Base-by-base conservation (phyloP, 768 basidiomycete species). In the Russula virescens region DNA sequence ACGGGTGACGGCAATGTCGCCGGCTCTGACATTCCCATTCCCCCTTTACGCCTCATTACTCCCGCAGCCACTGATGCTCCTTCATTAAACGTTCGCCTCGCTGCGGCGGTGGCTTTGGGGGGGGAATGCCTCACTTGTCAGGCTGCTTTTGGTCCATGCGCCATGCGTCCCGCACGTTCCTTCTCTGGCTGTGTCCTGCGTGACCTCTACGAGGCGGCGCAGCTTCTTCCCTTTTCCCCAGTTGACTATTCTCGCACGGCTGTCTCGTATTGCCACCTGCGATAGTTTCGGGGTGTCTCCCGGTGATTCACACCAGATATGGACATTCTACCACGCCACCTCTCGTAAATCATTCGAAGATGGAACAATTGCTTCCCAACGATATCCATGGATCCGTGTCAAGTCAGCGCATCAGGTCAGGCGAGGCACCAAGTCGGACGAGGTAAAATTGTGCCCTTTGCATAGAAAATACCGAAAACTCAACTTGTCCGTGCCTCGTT, bases 251-350 rank as follows among this genome's bases (percentile, higher is more conserved):
- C 26, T 38, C 38, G 5, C 48, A 49, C 9, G 19, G 35, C 31
- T 9, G 38, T 21, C 10, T 18, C 7, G 28, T 31, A 60, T 40
- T 45, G 58, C 58, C 58, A 52, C 8, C 38, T 7, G 13, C 13
- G 11, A 42, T 5, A 18, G 23, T 28, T 18, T 45, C 43, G 19
- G n/a, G n/a, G 38, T 19, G 31, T 21, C 5, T 1, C 1, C 42
- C 60, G 60, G 52, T 1, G 35, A 47, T 61, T 54, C 13, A 34
- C 34, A 31, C 60, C 26, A 1, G 14, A 55, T 61, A 61, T 48
- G 21, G 60, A 2, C 18, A 34, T 50, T 2, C 1, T 23, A 38
- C 19, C n/a, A 43, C 49, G 38, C 49, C 42, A 52, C 51, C 51
- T 59, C 49, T 51, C 58, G 59, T 60, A 60, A 60, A 4, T 31